A percentile compares a stretch with the other conserved stretches of the same genome.
phyloP scores from a whole-genome alignment of 1,284 basidiomycete species.

The Rhodotorula mucilaginosa region DNA sequence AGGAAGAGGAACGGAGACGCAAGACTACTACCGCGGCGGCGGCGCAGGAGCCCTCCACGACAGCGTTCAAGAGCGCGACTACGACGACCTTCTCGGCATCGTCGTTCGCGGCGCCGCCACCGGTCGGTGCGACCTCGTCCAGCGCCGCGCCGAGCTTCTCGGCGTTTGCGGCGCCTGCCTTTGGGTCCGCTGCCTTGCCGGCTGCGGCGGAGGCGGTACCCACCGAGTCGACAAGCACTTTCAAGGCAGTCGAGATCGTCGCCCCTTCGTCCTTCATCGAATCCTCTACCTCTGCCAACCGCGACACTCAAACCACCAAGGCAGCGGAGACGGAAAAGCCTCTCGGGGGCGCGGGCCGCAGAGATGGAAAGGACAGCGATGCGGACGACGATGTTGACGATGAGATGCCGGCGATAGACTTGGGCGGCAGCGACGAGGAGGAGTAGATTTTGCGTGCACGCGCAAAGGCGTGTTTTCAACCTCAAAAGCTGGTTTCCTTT shows the following conservation, averaged over 20 bases:
- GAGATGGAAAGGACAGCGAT: background rate
- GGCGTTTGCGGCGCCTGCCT: slow-evolving; percentile 22
- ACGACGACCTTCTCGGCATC: slow-evolving; percentile 10
- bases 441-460: background rate
- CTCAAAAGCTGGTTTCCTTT: background rate
- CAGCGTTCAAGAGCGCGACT: background rate
- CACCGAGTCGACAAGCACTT: background rate
- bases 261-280: background rate
- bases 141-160: slow-evolving; percentile 1
- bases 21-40: background rate
- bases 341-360: background rate
- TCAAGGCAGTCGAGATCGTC: background rate
- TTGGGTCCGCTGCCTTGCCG: background rate
- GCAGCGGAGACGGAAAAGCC: background rate
- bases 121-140: background rate
- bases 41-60: too few species aligned
- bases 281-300: background rate
- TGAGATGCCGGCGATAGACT: slow-evolving; percentile 35
- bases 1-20: background rate
- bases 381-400: slow-evolving; percentile 31
- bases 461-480: background rate
- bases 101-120: background rate
- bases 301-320: background rate
- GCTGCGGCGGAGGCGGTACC: too few species aligned
- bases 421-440: slow-evolving; percentile 35